These are phyloP conservation scores for Sugiyamaella pinicola DNA, from an alignment of 1,139 yeast genomes.

Conservation along the genomic window DNA sequence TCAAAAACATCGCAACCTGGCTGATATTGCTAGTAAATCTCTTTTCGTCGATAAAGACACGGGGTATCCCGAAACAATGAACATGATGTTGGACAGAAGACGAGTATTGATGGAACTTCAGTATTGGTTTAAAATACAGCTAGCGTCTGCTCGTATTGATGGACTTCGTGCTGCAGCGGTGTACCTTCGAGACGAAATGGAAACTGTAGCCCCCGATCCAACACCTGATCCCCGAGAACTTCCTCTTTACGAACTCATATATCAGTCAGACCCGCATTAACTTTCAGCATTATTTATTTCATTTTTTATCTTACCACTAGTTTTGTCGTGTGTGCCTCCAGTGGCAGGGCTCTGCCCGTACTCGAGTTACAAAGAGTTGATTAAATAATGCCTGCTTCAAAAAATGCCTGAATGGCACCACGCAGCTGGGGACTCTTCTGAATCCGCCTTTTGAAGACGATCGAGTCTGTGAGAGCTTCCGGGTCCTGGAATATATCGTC, in stretches of 20 bases:
- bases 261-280: not conserved
- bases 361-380: not conserved
- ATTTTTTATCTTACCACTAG: not conserved
- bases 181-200: not conserved
- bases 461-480: not conserved
- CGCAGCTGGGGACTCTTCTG: constrained; percentile 1
- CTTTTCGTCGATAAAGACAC: constrained; percentile 1
- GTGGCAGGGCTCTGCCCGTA: not conserved
- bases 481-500: constrained; percentile 1
- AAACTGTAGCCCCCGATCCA: not conserved
- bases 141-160: constrained; percentile 24
- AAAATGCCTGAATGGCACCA: constrained; percentile 21
- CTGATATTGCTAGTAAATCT: constrained; percentile 10
- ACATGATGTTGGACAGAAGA: constrained; percentile 21
- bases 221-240: not conserved
- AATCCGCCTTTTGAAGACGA: not conserved
- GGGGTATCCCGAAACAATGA: constrained; percentile 2
- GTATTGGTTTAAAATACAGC: constrained; percentile 26
- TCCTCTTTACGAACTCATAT: constrained; percentile 4
- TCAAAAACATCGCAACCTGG: constrained; percentile 6
- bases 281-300: not conserved
- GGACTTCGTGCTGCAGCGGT: constrained; percentile 22
- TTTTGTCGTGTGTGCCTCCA: not conserved
- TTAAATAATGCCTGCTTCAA: constrained; percentile 31
- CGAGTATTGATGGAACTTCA: constrained; percentile 24